Evolutionary conservation across 139 green algal species (phyloP).

Genomic region (Tetradesmus lagerheimii): DNA sequence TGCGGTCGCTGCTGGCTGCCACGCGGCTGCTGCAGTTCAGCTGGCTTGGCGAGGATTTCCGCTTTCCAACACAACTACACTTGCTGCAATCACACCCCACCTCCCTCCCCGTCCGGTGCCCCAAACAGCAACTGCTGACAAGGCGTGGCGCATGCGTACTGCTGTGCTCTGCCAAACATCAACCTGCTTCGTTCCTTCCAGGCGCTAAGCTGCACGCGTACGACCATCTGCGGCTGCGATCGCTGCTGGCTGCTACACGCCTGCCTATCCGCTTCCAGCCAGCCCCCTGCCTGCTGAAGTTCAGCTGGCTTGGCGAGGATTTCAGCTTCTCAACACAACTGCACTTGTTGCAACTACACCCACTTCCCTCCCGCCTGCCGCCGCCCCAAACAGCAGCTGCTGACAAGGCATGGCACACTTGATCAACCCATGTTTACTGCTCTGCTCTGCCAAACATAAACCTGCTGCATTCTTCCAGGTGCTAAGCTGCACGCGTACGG

Average conservation of each 20-base stretch:
- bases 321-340: no score
- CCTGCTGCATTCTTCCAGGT: no score
- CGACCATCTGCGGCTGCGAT: constrained; percentile 79
- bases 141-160: background rate
- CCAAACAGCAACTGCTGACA: background rate
- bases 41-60: constrained; percentile 79
- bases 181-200: no score
- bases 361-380: no score
- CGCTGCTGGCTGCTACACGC: constrained; percentile 53
- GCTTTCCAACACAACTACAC: no score
- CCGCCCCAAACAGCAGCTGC: background rate
- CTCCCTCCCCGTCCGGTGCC: no score
- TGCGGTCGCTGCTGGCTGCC: constrained; percentile 63
- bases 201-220: constrained; percentile 55
- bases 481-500: constrained; percentile 63
- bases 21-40: constrained; percentile 72
- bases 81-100: no score
- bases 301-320: no score
- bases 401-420: background rate
- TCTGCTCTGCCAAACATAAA: no score
- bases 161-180: no score
- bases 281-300: constrained; percentile 60
- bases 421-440: no score
- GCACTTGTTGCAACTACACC: no score
- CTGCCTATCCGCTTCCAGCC: background rate